Evolutionary conservation across 176 grass and related monocot species (phyloP), one percentile per base, ranked within the genome.

Genomic region (Phoenix dactylifera): DNA sequence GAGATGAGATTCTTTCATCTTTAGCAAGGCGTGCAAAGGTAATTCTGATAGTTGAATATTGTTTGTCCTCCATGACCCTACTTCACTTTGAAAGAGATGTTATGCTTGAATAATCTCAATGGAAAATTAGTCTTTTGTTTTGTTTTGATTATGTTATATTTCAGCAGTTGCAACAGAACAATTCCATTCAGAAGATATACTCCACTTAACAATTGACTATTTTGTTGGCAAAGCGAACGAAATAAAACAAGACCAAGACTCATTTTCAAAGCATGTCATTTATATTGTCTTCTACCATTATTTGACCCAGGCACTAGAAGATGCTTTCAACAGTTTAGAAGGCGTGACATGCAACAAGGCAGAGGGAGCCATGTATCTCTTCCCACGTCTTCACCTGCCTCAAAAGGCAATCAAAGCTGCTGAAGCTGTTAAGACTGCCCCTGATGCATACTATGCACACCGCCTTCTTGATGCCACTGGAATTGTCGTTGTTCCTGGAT

Each of bases 261-360:
- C 35, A 44, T 12, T 44, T 12, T 12, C 35, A 12, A 44, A 44
- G 10, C 35, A 44, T 44, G 35, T 44, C 6, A 14, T 44, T 44
- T 44, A 44, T 14, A 3, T 44, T 16, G 35, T 16, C 39, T 15
- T 7, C 5, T 52, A 28, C 73, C 18, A 62, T 51, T 35, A 61
- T 67, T 77, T 23, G 49, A 52, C 28, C 54, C 71, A 98, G 93
- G 87, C 93, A 62, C 62, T 98, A 76, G 93, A 98, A 80, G 93
- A 98, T 67, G 83, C 93, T 67, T 98, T 98, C 74, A 92, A 92
- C 50, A 79, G 78, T 52, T 82, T 91, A 67, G 87, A 98, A 80
- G 87, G 87, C 24, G 83, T 98, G 29, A 85, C 84, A 17, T 98
- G 93, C 81, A 98, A 98, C 64, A 92, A 92, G 71, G 84, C 93